Evolutionary conservation across 2,329 filamentous ascomycete genomes (phyloP).

Genomic region (Albifimbria verrucaria): DNA sequence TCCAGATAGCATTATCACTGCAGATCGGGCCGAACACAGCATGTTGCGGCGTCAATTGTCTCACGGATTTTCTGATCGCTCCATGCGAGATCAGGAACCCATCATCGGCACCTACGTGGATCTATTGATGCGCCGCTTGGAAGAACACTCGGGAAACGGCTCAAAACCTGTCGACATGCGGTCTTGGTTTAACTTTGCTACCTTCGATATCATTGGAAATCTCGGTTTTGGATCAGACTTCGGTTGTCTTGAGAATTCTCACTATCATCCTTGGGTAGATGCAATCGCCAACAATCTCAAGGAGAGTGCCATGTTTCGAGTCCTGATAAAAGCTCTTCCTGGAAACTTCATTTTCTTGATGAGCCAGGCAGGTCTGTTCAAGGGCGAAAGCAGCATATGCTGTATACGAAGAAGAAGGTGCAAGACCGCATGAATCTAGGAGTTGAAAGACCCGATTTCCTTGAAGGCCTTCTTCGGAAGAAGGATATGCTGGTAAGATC

Average conservation of each 20-base stretch:
- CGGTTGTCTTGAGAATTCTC: slow-evolving; percentile 15
- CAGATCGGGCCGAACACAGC: neutral
- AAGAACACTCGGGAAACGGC: neutral
- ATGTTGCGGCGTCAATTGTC: neutral
- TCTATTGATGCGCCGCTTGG: neutral
- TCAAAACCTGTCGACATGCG: slow-evolving; percentile 17
- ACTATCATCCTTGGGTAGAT: slow-evolving; percentile 18
- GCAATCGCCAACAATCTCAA: slow-evolving; percentile 10
- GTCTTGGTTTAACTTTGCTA: slow-evolving; percentile 22
- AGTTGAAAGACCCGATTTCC: neutral
- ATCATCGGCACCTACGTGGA: slow-evolving; percentile 3
- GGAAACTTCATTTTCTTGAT: too few species aligned
- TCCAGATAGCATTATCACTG: neutral
- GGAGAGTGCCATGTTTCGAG: neutral
- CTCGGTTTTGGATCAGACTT: slow-evolving; percentile 23
- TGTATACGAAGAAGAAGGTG: neutral
- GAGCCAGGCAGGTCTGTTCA: too few species aligned
- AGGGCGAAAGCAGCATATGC: too few species aligned
- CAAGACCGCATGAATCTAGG: neutral
- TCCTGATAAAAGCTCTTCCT: neutral
- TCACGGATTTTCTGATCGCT: neutral
- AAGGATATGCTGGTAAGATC: neutral
- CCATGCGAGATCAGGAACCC: slow-evolving; percentile 1
- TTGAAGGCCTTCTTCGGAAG: neutral
- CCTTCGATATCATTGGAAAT: slow-evolving; percentile 25